Percentiles rank a stretch among this genome's conserved stretches.
These are phyloP conservation scores for Populus hybrid DNA, from an alignment of 441 rosid genomes.

Conservation along the genomic window DNA sequence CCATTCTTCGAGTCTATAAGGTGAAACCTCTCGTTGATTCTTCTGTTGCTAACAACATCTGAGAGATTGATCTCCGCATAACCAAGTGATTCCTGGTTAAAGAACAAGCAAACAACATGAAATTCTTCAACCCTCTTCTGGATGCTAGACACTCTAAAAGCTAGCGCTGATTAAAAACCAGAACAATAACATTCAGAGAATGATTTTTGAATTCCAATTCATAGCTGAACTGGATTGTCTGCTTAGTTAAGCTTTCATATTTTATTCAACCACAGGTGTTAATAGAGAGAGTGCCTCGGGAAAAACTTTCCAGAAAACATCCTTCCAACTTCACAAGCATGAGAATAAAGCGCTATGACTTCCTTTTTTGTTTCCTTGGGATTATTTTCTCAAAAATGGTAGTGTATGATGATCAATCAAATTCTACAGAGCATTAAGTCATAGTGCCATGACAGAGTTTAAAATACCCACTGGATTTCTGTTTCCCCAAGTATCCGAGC, in stretches of 20 bases:
- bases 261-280: neutral
- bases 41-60: conserved; percentile 78
- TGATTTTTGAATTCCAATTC: neutral
- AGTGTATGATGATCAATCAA: neutral
- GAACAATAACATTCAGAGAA: neutral
- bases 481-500: neutral
- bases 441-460: no score
- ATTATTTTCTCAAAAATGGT: no score
- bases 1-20: conserved; percentile 93
- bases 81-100: conserved; percentile 71
- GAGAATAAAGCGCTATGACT: neutral
- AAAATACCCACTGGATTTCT: neutral
- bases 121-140: neutral
- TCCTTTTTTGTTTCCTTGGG: neutral
- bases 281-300: neutral
- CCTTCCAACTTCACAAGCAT: neutral
- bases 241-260: neutral
- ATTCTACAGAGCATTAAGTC: neutral
- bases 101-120: conserved; percentile 2
- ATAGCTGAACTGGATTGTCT: neutral
- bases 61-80: conserved; percentile 64
- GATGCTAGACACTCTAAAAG: neutral
- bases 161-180: neutral
- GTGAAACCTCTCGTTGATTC: conserved; percentile 84
- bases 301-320: neutral